Conservation (phyloP, 768 basidiomycete genomes). For the Hygrocybe punicea region DNA sequence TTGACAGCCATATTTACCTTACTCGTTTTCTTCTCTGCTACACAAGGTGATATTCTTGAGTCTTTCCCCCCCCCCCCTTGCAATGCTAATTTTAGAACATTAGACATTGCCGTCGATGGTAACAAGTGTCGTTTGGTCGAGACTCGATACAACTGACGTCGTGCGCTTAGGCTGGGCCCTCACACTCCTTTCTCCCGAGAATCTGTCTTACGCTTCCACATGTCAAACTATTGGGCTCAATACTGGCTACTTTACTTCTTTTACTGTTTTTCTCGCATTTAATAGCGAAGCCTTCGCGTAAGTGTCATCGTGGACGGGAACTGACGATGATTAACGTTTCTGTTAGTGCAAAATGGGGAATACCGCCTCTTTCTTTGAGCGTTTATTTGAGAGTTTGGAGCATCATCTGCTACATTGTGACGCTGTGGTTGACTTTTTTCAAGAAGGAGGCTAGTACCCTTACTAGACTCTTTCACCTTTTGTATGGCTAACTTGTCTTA, state of each 20-base stretch:
- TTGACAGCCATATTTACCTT: conserved; percentile 83
- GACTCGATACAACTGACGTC: not conserved
- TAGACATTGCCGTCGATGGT: conserved; percentile 98
- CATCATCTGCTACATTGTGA: conserved; percentile 76
- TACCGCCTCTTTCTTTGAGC: conserved; percentile 66
- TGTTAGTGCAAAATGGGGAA: conserved; percentile 67
- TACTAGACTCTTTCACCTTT: not conserved
- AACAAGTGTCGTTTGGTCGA: conserved; percentile 16
- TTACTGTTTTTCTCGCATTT: conserved; percentile 95
- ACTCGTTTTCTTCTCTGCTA: conserved; percentile 92
- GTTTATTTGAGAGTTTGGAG: conserved; percentile 88
- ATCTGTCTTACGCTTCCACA: conserved; percentile 93
- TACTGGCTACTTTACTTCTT: conserved; percentile 91
- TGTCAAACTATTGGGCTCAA: conserved; percentile 98
- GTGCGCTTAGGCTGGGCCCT: conserved; percentile 64
- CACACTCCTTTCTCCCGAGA: conserved; percentile 85
- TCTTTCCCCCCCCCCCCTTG: not conserved
- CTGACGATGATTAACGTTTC: not conserved
- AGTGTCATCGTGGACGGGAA: conserved; percentile 20
- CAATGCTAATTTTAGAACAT: conserved; percentile 16
- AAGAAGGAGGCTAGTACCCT: conserved; percentile 72
- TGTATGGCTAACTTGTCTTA: not conserved
- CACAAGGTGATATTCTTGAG: conserved; percentile 67
- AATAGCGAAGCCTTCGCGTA: conserved; percentile 92
- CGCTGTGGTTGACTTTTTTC: conserved; percentile 80